Evolutionary conservation across 106 monocot species (phyloP), one percentile per base, ranked within the genome.

Genomic region (Xerophyta viscosa): DNA sequence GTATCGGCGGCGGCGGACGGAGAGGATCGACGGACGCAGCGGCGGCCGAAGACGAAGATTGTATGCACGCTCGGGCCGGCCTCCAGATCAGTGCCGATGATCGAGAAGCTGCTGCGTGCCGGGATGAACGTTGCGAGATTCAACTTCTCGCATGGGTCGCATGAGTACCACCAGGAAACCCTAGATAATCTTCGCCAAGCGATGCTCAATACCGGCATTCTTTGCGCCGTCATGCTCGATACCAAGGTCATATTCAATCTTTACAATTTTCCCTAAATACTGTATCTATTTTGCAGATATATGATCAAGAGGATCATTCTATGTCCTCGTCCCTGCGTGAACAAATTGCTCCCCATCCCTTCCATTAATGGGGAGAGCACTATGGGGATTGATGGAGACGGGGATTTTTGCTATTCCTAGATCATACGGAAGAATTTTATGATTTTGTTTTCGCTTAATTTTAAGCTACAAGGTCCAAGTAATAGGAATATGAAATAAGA

Each of bases 31-130:
- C n/a, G 2, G 27, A n/a, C 11, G 48, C 17, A 23, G 69, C 2
- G 3, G 49, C 20, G 50, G 66, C 71, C 67, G 48, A 68, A 76
- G 67, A 81, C 81, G 33, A 81, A 81, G 76, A 81, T 81, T 41
- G 81, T 81, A 24, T 76, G 76, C 67, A 76, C 76, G 10, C 71
- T 81, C 19, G 81, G 81, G 0, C 81, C 81, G 31, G 60, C 76
- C 11, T 81, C 81, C 28, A 21, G 81, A 23, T 81, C 81, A 21
- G 67, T 76, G 20, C 31, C 26, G 75, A 71, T 75, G 80, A 22
- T 58, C 41, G 75, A 66, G 67, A 57, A 37, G 57, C 75, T 81
- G 8, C 63, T 81, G 41, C 20, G 31, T 12, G 75, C 71, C 4
- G 75, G 81, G 20, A 76, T 81, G 81, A 76, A 68, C 54, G 81